Percentiles rank a stretch among this genome's conserved stretches.
These are phyloP conservation scores for Colletotrichum euphorbiae DNA, from an alignment of 2,329 filamentous ascomycete genomes.

Conservation along the genomic window DNA sequence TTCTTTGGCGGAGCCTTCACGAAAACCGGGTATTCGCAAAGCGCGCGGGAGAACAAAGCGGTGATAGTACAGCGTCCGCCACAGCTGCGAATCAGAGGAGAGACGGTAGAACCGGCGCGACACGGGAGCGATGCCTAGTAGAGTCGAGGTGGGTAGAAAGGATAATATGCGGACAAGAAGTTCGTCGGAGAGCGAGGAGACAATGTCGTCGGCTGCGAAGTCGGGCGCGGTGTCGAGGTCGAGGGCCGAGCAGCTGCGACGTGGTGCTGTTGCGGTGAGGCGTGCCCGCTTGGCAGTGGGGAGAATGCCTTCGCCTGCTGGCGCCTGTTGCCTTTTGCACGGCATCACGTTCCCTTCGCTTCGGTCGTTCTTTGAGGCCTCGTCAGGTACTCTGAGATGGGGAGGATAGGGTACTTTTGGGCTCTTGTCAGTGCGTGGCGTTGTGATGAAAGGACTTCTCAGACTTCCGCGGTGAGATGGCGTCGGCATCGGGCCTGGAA, in stretches of 20 bases:
- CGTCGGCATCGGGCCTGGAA: no score
- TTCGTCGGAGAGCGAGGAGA: constrained; percentile 87
- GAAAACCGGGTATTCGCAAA: constrained; percentile 77
- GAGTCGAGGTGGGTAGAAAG: constrained; percentile 75
- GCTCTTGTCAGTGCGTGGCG: no score
- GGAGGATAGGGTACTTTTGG: no score
- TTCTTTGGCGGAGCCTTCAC: constrained; percentile 49
- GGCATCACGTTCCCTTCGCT: not conserved
- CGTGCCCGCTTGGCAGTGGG: not conserved
- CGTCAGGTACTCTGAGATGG: no score
- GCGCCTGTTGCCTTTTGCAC: not conserved
- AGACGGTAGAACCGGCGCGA: constrained; percentile 81
- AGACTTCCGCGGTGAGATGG: no score
- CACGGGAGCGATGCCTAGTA: constrained; percentile 73
- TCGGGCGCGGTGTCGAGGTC: not conserved
- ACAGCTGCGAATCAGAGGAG: constrained; percentile 85
- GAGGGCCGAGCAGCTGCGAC: not conserved
- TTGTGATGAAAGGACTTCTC: no score
- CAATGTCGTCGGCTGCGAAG: constrained; percentile 59
- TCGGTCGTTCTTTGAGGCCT: no score
- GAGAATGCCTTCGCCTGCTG: not conserved
- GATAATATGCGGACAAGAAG: constrained; percentile 86
- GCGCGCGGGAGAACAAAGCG: constrained; percentile 88
- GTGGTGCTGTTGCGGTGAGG: not conserved
- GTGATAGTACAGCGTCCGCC: constrained; percentile 89